A percentile compares a stretch with the other conserved stretches of the same genome.
phyloP scores from a whole-genome alignment of 192 early-diverging fungal species.

The Lobosporangium transversale region DNA sequence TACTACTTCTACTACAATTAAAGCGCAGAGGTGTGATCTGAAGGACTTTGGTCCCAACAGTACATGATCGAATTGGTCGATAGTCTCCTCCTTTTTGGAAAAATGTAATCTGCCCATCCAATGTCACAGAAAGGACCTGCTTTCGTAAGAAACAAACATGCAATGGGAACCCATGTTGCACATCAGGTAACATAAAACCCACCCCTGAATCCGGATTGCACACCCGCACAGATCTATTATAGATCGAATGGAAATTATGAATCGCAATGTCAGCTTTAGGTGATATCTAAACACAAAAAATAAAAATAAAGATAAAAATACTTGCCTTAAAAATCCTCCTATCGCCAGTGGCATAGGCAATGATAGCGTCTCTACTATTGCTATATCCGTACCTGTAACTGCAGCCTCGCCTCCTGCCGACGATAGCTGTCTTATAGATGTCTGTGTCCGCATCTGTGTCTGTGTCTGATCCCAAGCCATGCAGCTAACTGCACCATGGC shows the following conservation, averaged over 20 bases:
- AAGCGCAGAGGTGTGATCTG: background rate
- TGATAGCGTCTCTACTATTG: too few relatives aligned
- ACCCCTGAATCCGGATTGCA: constrained; percentile 2
- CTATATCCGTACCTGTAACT: too few relatives aligned
- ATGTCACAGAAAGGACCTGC: constrained; percentile 16
- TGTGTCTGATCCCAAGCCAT: constrained; percentile 39
- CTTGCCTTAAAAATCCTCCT: constrained; percentile 13
- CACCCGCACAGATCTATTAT: constrained; percentile 14
- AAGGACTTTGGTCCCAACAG: constrained; percentile 24
- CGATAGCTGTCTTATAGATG: too few relatives aligned
- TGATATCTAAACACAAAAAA: background rate
- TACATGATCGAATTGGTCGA: constrained; percentile 9
- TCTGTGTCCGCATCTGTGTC: too few relatives aligned
- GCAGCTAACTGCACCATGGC: constrained; percentile 21
- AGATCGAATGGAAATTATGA: background rate
- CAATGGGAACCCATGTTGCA: constrained; percentile 26
- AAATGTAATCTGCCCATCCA: constrained; percentile 30
- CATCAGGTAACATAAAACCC: constrained; percentile 3
- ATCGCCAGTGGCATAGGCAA: background rate
- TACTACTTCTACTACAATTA: too few relatives aligned
- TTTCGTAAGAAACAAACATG: constrained; percentile 16
- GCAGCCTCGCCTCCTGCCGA: too few relatives aligned
- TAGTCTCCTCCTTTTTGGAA: constrained; percentile 17
- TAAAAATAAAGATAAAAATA: background rate
- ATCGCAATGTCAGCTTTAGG: too few relatives aligned